Conservation (phyloP, 306 rosid species). For the Glycine tomentella region DNA sequence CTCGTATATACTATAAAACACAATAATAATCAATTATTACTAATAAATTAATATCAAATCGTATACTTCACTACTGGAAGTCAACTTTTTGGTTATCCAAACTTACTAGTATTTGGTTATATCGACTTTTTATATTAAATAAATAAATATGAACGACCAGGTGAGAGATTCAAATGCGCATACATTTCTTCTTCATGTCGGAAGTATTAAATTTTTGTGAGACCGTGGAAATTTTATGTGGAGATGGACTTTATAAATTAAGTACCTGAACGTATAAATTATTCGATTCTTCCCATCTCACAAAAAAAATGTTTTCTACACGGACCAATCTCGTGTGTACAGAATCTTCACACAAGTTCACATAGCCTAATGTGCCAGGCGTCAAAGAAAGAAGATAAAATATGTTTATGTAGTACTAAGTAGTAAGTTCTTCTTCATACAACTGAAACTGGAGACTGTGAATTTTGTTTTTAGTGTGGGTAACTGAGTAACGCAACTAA, state of each 20-base stretch:
- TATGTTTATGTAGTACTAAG: neutral
- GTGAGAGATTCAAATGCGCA: conserved; percentile 23
- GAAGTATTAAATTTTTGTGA: neutral
- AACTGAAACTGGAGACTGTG: neutral
- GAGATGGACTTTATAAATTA: neutral
- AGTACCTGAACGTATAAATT: neutral
- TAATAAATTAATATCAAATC: conserved; percentile 18
- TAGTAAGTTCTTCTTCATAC: neutral
- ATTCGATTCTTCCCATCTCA: neutral
- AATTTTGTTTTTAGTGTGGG: neutral
- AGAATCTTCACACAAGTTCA: conserved; percentile 9
- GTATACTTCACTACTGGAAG: neutral
- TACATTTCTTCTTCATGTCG: conserved; percentile 5
- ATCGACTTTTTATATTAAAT: neutral
- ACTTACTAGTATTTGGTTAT: neutral
- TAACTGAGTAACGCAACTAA: too few species aligned
- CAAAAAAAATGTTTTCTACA: neutral
- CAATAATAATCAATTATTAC: conserved; percentile 26
- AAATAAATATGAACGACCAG: neutral
- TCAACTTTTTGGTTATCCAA: conserved; percentile 27
- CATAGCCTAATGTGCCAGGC: neutral
- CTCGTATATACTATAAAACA: conserved; percentile 20
- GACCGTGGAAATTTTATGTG: neutral
- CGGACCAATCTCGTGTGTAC: neutral
- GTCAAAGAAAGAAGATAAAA: neutral